phyloP scores from a whole-genome alignment of 768 basidiomycete genomes.

The Phaeotremella fagi region DNA sequence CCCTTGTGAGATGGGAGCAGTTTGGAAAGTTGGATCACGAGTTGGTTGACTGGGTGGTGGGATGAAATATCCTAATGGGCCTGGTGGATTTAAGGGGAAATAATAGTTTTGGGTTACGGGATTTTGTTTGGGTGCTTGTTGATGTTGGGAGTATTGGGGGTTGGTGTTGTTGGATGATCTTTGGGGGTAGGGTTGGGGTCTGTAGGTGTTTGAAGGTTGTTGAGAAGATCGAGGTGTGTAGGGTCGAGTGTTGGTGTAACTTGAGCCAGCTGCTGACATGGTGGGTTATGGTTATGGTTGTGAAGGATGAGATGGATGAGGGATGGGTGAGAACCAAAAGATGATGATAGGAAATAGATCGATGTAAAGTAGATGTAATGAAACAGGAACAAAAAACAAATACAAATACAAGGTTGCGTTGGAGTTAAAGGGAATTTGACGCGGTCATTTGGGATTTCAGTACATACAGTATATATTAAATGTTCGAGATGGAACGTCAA shows the following conservation, averaged over 20 bases:
- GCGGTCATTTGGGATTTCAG: too few species aligned
- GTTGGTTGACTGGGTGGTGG: slow-evolving; percentile 39
- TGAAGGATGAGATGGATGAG: too few species aligned
- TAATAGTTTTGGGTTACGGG: slow-evolving; percentile 9
- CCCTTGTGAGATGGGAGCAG: slow-evolving; percentile 56
- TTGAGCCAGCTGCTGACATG: too few species aligned
- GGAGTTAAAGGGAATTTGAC: too few species aligned
- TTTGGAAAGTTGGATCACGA: slow-evolving; percentile 17
- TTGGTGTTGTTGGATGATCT: background rate
- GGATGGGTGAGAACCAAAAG: too few species aligned
- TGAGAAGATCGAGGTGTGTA: background rate
- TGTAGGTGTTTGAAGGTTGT: background rate
- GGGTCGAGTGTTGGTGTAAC: slow-evolving; percentile 4
- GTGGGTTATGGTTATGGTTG: too few species aligned
- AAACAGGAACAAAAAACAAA: too few species aligned
- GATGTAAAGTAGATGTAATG: too few species aligned
- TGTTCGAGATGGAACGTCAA: too few species aligned
- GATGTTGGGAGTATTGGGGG: background rate
- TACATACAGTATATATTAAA: too few species aligned
- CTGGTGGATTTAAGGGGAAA: slow-evolving; percentile 22
- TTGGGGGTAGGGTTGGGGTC: background rate
- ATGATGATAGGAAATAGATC: too few species aligned
- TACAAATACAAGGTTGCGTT: too few species aligned
- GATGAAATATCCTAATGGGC: slow-evolving; percentile 28
- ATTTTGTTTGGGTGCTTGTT: slow-evolving; percentile 1